Evolutionary conservation across 768 basidiomycete species (phyloP).

Genomic region (Chiua virens): DNA sequence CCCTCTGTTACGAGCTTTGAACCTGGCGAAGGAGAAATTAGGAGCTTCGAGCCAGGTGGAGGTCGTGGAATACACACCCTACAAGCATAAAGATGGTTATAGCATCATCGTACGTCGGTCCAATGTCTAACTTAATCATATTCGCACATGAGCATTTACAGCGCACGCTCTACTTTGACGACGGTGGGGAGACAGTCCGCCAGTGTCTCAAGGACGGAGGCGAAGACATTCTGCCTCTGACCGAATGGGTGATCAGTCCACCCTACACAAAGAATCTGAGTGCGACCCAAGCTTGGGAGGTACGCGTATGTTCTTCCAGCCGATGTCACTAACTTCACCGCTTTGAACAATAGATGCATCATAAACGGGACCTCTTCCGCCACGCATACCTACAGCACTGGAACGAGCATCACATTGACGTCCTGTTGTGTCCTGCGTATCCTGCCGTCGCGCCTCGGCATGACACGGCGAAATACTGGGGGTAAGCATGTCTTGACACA

Average conservation of each 20-base stretch:
- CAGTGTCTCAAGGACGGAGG: constrained; percentile 23
- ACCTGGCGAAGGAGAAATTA: constrained; percentile 36
- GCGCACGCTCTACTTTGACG: constrained; percentile 39
- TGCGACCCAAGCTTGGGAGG: constrained; percentile 31
- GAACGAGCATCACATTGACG: constrained; percentile 40
- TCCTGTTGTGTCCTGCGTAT: constrained; percentile 38
- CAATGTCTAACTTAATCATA: too few relatives aligned
- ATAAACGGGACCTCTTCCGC: constrained; percentile 35
- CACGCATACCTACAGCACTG: constrained; percentile 37
- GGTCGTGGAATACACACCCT: constrained; percentile 37
- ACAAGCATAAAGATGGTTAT: constrained; percentile 35
- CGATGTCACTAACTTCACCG: constrained; percentile 1
- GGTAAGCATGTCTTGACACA: constrained; percentile 7
- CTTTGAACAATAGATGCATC: constrained; percentile 21
- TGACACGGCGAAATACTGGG: constrained; percentile 38
- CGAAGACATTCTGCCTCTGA: constrained; percentile 36
- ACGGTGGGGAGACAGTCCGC: constrained; percentile 35
- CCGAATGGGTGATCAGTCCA: constrained; percentile 36
- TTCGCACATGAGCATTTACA: constrained; percentile 9
- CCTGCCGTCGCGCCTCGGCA: constrained; percentile 39
- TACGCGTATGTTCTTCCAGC: constrained; percentile 3
- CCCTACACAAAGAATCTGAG: constrained; percentile 26
- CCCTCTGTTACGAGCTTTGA: constrained; percentile 42
- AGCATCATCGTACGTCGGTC: constrained; percentile 29
- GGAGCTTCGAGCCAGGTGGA: constrained; percentile 34